A percentile compares a stretch with the other conserved stretches of the same genome.
Evolutionary conservation across 495 filamentous ascomycete species (phyloP).

Genomic region (Astrothelium macrocarpum): DNA sequence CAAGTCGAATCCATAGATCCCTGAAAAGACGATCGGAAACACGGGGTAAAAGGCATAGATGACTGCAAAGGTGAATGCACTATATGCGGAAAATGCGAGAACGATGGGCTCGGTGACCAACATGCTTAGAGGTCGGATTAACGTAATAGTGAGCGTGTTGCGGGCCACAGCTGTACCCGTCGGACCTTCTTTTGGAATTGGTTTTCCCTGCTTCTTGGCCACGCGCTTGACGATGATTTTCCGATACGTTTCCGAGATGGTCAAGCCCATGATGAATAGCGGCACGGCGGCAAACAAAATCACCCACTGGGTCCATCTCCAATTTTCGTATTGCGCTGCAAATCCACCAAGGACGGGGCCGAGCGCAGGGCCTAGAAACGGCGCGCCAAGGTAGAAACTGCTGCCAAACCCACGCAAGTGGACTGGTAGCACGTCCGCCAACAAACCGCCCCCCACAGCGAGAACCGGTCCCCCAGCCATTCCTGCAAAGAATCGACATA

Average conservation of each 20-base stretch:
- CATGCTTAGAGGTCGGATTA: conserved; percentile 32
- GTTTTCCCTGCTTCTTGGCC: conserved; percentile 21
- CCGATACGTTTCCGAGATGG: conserved; percentile 29
- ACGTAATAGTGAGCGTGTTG: conserved; percentile 27
- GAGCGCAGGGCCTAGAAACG: conserved; percentile 49
- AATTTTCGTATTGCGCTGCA: conserved; percentile 29
- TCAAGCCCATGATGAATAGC: conserved; percentile 27
- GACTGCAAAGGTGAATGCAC: conserved; percentile 42
- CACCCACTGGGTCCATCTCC: conserved; percentile 34
- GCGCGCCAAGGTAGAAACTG: conserved; percentile 44
- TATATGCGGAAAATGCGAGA: conserved; percentile 43
- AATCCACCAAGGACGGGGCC: conserved; percentile 40
- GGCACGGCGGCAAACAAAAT: conserved; percentile 30
- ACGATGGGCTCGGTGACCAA: conserved; percentile 41
- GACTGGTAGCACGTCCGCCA: conserved; percentile 43
- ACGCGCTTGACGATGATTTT: conserved; percentile 31
- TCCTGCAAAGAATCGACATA: conserved; percentile 56
- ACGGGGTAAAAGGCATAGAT: conserved; percentile 48
- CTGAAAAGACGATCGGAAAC: conserved; percentile 43
- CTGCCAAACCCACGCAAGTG: conserved; percentile 37
- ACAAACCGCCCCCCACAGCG: conserved; percentile 46
- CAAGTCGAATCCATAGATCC: conserved; percentile 40
- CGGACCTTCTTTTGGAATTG: conserved; percentile 21
- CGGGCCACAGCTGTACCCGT: conserved; percentile 21
- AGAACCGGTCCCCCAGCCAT: conserved; percentile 45